Conservation (phyloP, 257 asterid species). For the Solanum ossicruentum region DNA sequence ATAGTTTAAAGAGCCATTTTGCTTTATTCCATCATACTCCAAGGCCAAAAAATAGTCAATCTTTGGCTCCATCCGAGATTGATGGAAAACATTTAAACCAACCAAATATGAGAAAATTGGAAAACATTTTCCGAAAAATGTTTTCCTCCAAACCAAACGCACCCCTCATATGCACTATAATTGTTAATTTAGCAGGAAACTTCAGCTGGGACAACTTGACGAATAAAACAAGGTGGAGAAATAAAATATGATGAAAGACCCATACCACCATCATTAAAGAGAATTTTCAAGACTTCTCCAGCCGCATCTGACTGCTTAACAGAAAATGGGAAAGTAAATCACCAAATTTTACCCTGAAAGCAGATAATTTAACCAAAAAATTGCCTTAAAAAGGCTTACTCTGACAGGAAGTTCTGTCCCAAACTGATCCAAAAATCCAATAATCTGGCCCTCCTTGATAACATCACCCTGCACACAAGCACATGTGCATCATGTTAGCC, state of each 20-base stretch:
- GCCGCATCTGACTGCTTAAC: slow-evolving; percentile 60
- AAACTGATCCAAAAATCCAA: slow-evolving; percentile 68
- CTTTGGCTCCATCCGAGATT: no score
- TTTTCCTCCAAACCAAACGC: no score
- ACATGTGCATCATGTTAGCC: not conserved
- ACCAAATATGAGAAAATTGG: no score
- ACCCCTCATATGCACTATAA: not conserved
- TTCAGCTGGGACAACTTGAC: not conserved
- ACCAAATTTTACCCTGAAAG: not conserved
- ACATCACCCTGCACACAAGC: slow-evolving; percentile 50
- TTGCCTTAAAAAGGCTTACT: slow-evolving; percentile 30
- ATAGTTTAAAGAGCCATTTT: no score
- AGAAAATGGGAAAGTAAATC: not conserved
- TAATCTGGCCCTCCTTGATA: slow-evolving; percentile 75
- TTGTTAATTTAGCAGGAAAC: not conserved
- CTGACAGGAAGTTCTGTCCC: slow-evolving; percentile 51
- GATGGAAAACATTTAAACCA: no score
- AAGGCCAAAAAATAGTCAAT: no score
- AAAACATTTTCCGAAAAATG: no score
- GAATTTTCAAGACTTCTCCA: slow-evolving; percentile 80
- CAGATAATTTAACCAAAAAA: not conserved
- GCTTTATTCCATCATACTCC: no score
- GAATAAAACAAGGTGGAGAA: not conserved
- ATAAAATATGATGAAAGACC: not conserved
- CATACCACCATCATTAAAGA: slow-evolving; percentile 72